Evolutionary conservation across 371 early-diverging fungal genomes (phyloP).

Genomic region (Rozella allomycis): DNA sequence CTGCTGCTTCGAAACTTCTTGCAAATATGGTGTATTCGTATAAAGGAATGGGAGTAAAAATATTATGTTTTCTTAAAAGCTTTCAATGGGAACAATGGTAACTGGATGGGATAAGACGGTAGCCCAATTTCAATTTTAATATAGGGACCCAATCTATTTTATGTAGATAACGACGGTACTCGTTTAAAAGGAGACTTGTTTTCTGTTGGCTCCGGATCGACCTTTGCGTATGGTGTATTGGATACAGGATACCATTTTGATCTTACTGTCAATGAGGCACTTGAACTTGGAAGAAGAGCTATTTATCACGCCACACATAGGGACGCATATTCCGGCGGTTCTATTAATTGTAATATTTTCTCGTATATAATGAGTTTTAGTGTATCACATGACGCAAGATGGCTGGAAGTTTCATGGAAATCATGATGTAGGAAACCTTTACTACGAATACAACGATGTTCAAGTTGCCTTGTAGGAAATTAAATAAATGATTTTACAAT

Average conservation of each 20-base stretch:
- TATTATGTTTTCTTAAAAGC: slow-evolving; percentile 26
- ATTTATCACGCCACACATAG: slow-evolving; percentile 97
- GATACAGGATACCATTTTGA: slow-evolving; percentile 78
- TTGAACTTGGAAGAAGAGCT: slow-evolving; percentile 82
- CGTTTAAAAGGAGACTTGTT: slow-evolving; percentile 81
- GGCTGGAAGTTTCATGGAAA: slow-evolving; percentile 81
- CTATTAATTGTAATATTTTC: slow-evolving; percentile 43
- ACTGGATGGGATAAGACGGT: slow-evolving; percentile 95
- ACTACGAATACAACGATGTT: slow-evolving; percentile 20
- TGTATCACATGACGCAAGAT: slow-evolving; percentile 73
- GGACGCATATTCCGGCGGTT: slow-evolving; percentile 97
- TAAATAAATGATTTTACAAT: too few relatives aligned
- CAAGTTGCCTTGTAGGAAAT: not conserved
- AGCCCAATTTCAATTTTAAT: slow-evolving; percentile 3
- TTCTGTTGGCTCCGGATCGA: slow-evolving; percentile 93
- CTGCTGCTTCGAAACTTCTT: slow-evolving; percentile 94
- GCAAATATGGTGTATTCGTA: slow-evolving; percentile 90
- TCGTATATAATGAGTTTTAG: slow-evolving; percentile 11
- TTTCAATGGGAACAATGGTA: slow-evolving; percentile 85
- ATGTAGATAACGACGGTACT: slow-evolving; percentile 94
- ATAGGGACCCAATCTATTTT: slow-evolving; percentile 84
- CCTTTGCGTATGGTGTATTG: slow-evolving; percentile 93
- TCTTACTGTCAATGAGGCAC: slow-evolving; percentile 74
- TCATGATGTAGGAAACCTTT: slow-evolving; percentile 64
- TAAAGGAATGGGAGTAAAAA: slow-evolving; percentile 96